These are phyloP conservation scores for Triangularia setosa DNA, from an alignment of 2,329 filamentous ascomycete species.

Conservation along the genomic window DNA sequence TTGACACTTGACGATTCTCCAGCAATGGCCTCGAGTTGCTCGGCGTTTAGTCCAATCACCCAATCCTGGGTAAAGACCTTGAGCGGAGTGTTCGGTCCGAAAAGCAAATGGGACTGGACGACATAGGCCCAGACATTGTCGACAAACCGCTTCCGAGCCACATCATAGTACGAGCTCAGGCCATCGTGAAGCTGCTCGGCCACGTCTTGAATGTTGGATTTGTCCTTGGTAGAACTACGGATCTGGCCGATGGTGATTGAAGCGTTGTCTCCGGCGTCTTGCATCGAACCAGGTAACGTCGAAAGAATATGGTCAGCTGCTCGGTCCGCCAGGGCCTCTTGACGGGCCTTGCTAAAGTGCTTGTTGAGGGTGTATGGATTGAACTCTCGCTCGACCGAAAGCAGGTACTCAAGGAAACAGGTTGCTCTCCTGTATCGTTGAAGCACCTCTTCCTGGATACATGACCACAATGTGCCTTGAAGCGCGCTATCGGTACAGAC, in stretches of 20 bases:
- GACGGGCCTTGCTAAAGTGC: constrained; percentile 23
- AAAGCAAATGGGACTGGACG: constrained; percentile 28
- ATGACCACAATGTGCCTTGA: constrained; percentile 22
- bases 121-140: constrained; percentile 35
- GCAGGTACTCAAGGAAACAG: constrained; percentile 25
- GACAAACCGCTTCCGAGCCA: constrained; percentile 32
- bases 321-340: constrained; percentile 17
- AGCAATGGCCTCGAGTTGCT: constrained; percentile 27
- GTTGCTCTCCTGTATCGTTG: constrained; percentile 26
- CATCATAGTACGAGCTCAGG: constrained; percentile 33
- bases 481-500: constrained; percentile 24
- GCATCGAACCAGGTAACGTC: background rate
- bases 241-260: constrained; percentile 20
- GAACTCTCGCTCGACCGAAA: constrained; percentile 27
- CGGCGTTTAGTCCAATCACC: constrained; percentile 26
- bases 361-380: constrained; percentile 32
- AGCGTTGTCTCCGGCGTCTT: background rate
- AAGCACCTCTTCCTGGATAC: constrained; percentile 23
- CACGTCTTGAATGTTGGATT: constrained; percentile 24
- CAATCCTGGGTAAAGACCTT: constrained; percentile 30
- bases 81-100: constrained; percentile 28
- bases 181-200: constrained; percentile 31
- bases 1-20: constrained; percentile 26
- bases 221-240: constrained; percentile 14
- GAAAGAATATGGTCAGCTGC: constrained; percentile 11